Conservation (phyloP, 148 eudicot species). For the Spergularia bocconei region DNA sequence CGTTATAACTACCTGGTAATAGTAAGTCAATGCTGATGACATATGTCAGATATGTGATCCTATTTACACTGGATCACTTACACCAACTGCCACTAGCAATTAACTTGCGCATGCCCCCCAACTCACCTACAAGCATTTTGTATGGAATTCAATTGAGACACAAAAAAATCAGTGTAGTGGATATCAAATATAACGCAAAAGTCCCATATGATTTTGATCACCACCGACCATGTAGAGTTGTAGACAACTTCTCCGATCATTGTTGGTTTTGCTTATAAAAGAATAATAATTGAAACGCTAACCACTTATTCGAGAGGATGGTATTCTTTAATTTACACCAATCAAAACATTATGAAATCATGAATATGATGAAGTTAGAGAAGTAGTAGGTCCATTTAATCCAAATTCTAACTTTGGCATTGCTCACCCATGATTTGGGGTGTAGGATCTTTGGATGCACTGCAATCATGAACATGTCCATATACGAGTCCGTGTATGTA, state of each 20-base stretch:
- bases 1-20: too few relatives aligned
- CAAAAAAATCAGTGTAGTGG: neutral
- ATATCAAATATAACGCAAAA: too few relatives aligned
- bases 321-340: too few relatives aligned
- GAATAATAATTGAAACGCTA: too few relatives aligned
- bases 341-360: neutral
- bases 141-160: slow-evolving; percentile 10
- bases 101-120: slow-evolving; percentile 14
- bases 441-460: slow-evolving; percentile 24
- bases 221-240: too few relatives aligned
- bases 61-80: slow-evolving; percentile 1
- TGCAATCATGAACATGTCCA: slow-evolving; percentile 23
- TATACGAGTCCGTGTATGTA: slow-evolving; percentile 24
- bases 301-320: too few relatives aligned
- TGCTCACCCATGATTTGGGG: slow-evolving; percentile 24
- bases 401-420: slow-evolving; percentile 19
- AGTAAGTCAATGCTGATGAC: neutral
- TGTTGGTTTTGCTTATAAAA: too few relatives aligned
- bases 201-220: too few relatives aligned
- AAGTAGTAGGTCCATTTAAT: slow-evolving; percentile 17
- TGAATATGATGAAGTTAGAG: neutral
- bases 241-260: too few relatives aligned
- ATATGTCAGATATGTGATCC: neutral
- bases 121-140: slow-evolving; percentile 5
- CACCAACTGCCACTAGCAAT: slow-evolving; percentile 14